Base-by-base conservation (phyloP, 306 rosid genomes). In the Cercis canadensis region DNA sequence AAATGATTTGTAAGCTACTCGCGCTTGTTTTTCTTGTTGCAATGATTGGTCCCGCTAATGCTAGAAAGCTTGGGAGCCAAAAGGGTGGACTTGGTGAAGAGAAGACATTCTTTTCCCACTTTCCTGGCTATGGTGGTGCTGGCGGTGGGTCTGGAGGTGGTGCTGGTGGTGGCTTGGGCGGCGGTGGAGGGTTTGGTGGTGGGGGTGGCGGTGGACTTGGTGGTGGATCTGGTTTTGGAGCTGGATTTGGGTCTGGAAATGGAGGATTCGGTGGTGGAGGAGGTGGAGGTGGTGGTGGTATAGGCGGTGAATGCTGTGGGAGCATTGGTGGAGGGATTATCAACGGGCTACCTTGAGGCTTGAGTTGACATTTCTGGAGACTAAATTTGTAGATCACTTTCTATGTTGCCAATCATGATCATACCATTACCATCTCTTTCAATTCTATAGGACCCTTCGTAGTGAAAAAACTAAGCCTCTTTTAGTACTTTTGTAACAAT, bases 1-100 rank as follows among this genome's bases (percentile, higher is more conserved):
- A 47, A 31, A 81, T 63, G 88, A 57, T 54, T 82, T 53, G 51
- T 10, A 84, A 84, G 69, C 61, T 70, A 57, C 36, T 87, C 72
- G 72, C 80, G 45, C 40, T 84, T 74, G 73, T 61, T 65, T 54
- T 84, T 66, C 59, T 81, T 51, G 13, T 47, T 63, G 74, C 82
- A 64, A 18, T 63, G 11, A 8, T 66, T 3, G 44, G 78, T 8
- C 58, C 49, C 64, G 8, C 66, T n/a, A 51, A 43, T 49, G 78
- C 82, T 24, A 79, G 87, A 67, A 74, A 70, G 62, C 60, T 84
- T 32, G 78, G 41, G 24, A 40, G 46, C 57, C 16, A 37, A 44
- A 45, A 33, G 8, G 69, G 75, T 37, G 67, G 43, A 68, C 10
- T 65, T 69, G 69, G 51, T 13, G 65, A 58, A 19, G 57, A 76